Percentiles rank a stretch among this genome's conserved stretches.
Evolutionary conservation across 495 filamentous ascomycete genomes (phyloP).

Genomic region (Cercophora newfieldiana): DNA sequence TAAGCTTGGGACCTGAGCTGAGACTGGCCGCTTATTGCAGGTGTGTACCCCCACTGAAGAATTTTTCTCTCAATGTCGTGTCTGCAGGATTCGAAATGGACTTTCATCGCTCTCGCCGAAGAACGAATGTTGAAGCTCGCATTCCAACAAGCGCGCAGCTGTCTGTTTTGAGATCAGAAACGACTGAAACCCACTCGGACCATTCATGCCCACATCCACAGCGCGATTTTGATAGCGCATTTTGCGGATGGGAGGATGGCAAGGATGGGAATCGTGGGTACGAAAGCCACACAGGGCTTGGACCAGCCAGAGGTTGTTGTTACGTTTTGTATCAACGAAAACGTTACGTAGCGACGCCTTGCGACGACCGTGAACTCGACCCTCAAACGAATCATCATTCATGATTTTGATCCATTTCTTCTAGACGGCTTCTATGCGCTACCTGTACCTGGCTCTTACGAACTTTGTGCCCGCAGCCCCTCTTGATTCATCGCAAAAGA

Average conservation of each 20-base stretch:
- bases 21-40: not conserved
- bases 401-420: slow-evolving; percentile 5
- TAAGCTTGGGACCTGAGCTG: not conserved
- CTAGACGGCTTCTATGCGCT: slow-evolving; percentile 19
- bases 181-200: not conserved
- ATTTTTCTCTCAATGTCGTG: not conserved
- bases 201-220: not conserved
- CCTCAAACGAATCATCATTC: slow-evolving; percentile 1
- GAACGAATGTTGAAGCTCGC: not conserved
- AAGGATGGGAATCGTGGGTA: not conserved
- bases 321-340: not conserved
- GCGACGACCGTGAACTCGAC: not conserved
- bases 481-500: not conserved
- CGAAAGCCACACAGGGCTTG: not conserved
- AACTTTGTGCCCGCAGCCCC: not conserved
- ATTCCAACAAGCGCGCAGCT: not conserved
- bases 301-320: not conserved
- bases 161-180: not conserved
- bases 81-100: not conserved
- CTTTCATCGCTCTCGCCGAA: slow-evolving; percentile 11
- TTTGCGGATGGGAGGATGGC: no score
- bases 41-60: slow-evolving; percentile 11
- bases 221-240: not conserved
- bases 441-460: slow-evolving; percentile 2
- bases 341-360: not conserved